phyloP scores from a whole-genome alignment of 129 eudicot species.

The Lactuca saligna region DNA sequence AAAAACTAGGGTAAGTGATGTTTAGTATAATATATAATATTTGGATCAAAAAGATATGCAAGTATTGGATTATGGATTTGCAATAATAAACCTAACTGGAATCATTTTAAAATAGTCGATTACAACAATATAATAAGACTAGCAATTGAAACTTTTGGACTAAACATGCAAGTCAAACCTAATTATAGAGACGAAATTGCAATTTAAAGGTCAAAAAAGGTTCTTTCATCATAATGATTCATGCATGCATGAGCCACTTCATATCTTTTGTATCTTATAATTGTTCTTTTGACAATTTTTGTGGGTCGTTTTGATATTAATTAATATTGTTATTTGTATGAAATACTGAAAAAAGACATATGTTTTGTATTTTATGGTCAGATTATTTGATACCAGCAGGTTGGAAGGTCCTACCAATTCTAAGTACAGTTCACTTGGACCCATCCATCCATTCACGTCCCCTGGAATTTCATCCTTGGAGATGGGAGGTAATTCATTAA shows the following conservation, averaged over 20 bases:
- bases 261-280: conserved; percentile 26
- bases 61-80: too few relatives aligned
- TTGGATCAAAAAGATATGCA: too few relatives aligned
- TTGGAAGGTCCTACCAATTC: conserved; percentile 92
- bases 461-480: conserved; percentile 74
- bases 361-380: conserved; percentile 30
- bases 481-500: conserved; percentile 65
- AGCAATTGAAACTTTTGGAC: neutral
- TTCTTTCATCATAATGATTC: conserved; percentile 35
- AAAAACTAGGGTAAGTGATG: too few relatives aligned
- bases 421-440: conserved; percentile 85
- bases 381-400: conserved; percentile 82
- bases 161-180: neutral
- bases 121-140: neutral
- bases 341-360: conserved; percentile 16
- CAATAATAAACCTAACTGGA: too few relatives aligned
- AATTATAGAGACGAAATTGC: neutral
- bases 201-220: conserved; percentile 14
- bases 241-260: conserved; percentile 51
- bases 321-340: conserved; percentile 16
- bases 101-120: neutral
- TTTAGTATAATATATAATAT: too few relatives aligned
- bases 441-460: conserved; percentile 63
- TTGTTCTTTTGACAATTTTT: conserved; percentile 24
- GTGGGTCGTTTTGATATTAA: conserved; percentile 21